These are phyloP conservation scores for Cryptococcus sp. DNA, from an alignment of 1,284 basidiomycete species.

Conservation along the genomic window DNA sequence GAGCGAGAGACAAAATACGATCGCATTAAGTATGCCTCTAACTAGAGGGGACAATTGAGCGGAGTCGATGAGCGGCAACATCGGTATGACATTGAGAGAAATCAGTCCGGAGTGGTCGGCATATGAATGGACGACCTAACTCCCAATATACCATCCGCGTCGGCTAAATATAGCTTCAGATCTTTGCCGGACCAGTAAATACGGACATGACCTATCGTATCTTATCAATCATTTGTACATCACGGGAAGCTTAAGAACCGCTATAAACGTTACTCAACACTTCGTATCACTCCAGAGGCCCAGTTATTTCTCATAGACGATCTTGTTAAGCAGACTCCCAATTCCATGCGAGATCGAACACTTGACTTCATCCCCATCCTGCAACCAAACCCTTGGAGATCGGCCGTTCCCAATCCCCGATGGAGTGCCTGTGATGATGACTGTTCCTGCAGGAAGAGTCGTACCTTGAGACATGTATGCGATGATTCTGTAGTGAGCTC, in stretches of 20 bases:
- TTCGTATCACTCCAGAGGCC: too few species aligned
- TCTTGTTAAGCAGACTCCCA: slow-evolving; percentile 8
- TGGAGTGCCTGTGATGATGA: slow-evolving; percentile 75
- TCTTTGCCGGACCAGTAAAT: too few species aligned
- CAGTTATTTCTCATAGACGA: slow-evolving; percentile 8
- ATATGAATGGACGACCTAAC: too few species aligned
- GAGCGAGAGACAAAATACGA: not conserved
- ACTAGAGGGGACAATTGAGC: not conserved
- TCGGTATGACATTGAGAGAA: too few species aligned
- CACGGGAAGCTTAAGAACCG: too few species aligned
- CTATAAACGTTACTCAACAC: too few species aligned
- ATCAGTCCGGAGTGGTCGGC: too few species aligned
- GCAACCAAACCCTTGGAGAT: slow-evolving; percentile 65
- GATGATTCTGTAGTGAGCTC: slow-evolving; percentile 39
- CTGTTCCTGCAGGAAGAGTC: slow-evolving; percentile 71
- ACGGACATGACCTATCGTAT: too few species aligned
- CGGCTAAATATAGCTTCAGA: too few species aligned
- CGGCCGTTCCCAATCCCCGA: slow-evolving; percentile 67
- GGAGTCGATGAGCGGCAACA: not conserved
- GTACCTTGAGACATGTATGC: slow-evolving; percentile 76
- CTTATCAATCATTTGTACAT: too few species aligned
- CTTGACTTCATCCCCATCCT: slow-evolving; percentile 67
- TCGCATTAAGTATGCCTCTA: not conserved
- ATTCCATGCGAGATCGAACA: slow-evolving; percentile 51
- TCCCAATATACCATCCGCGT: too few species aligned